Conservation (phyloP, 2,329 filamentous ascomycete species). For the Hypoxylon rubiginosum region DNA sequence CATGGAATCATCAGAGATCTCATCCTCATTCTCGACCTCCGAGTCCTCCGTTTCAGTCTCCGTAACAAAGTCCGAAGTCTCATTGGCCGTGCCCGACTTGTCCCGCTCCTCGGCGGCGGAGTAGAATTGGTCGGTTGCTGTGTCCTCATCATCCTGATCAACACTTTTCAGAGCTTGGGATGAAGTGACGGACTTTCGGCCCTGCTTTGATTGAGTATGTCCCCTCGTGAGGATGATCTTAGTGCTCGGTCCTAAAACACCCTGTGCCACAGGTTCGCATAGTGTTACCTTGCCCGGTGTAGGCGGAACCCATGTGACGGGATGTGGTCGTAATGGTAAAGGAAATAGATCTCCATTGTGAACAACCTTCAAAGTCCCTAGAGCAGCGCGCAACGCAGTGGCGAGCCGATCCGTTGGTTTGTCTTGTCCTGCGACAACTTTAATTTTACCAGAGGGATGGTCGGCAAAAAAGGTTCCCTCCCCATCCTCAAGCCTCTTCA, state of each 20-base stretch:
- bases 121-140: slow-evolving; percentile 90
- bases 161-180: slow-evolving; percentile 71
- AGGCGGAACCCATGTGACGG: slow-evolving; percentile 86
- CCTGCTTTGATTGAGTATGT: slow-evolving; percentile 68
- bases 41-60: slow-evolving; percentile 75
- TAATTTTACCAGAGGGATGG: slow-evolving; percentile 59
- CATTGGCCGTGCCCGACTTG: slow-evolving; percentile 69
- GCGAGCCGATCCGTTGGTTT: slow-evolving; percentile 71
- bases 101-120: slow-evolving; percentile 88
- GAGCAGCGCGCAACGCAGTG: slow-evolving; percentile 77
- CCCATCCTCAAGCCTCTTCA: slow-evolving; percentile 84
- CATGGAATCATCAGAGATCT: slow-evolving; percentile 87
- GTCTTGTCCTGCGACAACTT: slow-evolving; percentile 48
- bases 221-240: slow-evolving; percentile 84
- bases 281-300: slow-evolving; percentile 89
- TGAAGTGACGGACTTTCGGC: slow-evolving; percentile 61
- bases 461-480: slow-evolving; percentile 84
- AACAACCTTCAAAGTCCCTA: slow-evolving; percentile 80
- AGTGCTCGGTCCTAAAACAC: slow-evolving; percentile 80
- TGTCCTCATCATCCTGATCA: slow-evolving; percentile 80
- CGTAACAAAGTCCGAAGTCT: slow-evolving; percentile 69
- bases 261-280: slow-evolving; percentile 96
- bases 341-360: slow-evolving; percentile 85
- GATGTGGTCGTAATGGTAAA: slow-evolving; percentile 84
- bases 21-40: slow-evolving; percentile 76